Percentiles rank a stretch among this genome's conserved stretches.
Evolutionary conservation across 75 land plant genomes (phyloP).

Genomic region (Selaginella moellendorffii): DNA sequence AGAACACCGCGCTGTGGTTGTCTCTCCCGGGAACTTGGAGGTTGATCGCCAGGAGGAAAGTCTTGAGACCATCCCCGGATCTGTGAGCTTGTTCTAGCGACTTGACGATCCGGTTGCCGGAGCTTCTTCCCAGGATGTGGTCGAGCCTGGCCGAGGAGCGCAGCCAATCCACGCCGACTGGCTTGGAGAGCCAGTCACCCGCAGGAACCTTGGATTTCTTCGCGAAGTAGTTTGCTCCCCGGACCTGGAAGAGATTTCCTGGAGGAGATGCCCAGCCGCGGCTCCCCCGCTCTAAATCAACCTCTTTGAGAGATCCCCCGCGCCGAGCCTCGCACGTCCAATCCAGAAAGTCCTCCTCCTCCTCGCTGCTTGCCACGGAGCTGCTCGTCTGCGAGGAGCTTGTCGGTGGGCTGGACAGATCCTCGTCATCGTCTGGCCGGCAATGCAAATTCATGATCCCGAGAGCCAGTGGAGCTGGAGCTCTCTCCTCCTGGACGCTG

Average conservation of each 20-base stretch:
- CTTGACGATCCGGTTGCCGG: neutral
- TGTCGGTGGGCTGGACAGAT: too few species aligned
- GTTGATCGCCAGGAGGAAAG: neutral
- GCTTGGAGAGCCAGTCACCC: neutral
- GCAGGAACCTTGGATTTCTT: neutral
- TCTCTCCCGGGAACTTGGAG: constrained; percentile 9
- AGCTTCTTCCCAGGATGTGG: neutral
- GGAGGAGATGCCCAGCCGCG: constrained; percentile 4
- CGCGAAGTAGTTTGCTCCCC: constrained; percentile 1
- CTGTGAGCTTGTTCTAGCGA: neutral
- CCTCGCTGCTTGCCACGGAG: neutral
- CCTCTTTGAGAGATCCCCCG: neutral
- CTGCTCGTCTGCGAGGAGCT: neutral
- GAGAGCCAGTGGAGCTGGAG: too few species aligned
- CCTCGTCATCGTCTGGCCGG: too few species aligned
- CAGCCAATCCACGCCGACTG: constrained; percentile 5
- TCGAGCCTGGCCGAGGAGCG: neutral
- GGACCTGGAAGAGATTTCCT: neutral
- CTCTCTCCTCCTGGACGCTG: too few species aligned
- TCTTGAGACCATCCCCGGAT: neutral
- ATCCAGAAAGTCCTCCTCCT: neutral
- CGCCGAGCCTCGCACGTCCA: neutral
- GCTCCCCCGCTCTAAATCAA: neutral
- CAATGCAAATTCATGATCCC: too few species aligned
- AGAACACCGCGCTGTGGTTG: constrained; percentile 4